Percentiles rank a stretch among this genome's conserved stretches.
Conservation (phyloP, 495 filamentous ascomycete species). For the Aspergillus olivimuriae region DNA sequence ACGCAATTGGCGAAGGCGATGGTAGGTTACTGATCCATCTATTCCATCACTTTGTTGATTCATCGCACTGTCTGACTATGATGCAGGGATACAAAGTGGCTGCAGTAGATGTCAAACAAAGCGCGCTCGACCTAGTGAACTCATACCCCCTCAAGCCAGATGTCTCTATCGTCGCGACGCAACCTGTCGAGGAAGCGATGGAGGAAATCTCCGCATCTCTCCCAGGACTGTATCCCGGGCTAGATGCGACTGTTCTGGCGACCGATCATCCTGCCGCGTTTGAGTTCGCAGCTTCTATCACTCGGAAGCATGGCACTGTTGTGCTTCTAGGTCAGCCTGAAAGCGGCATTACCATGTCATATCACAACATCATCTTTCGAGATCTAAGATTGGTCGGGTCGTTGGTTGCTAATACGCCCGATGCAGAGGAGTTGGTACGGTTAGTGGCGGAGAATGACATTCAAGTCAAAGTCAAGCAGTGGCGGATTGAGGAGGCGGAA, state of each 20-base stretch:
- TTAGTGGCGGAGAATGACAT: constrained; percentile 3
- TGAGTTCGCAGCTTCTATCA: constrained; percentile 7
- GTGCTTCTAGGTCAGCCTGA: constrained; percentile 10
- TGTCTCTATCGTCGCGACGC: constrained; percentile 1
- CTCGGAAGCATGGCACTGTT: constrained; percentile 12
- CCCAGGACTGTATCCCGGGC: constrained; percentile 3
- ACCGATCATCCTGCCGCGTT: constrained; percentile 9
- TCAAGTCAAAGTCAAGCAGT: constrained; percentile 8
- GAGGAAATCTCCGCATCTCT: not conserved
- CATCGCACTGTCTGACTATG: not conserved
- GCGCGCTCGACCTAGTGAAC: constrained; percentile 3
- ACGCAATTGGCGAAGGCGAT: constrained; percentile 20
- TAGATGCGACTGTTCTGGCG: constrained; percentile 8
- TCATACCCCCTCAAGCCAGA: constrained; percentile 4
- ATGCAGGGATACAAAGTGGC: constrained; percentile 17
- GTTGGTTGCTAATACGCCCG: constrained; percentile 5
- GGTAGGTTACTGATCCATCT: too few species aligned
- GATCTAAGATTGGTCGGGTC: constrained; percentile 12
- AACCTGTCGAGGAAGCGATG: constrained; percentile 7
- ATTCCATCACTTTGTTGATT: too few species aligned
- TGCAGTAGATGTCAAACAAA: constrained; percentile 12
- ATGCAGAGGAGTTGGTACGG: constrained; percentile 2
- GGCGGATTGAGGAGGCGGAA: constrained; percentile 8
- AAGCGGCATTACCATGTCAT: constrained; percentile 8
- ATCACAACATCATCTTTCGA: constrained; percentile 5